Percentiles rank a stretch among this genome's conserved stretches.
Evolutionary conservation across 1,284 basidiomycete genomes (phyloP).

Genomic region (Coniferiporia sulphurascens): DNA sequence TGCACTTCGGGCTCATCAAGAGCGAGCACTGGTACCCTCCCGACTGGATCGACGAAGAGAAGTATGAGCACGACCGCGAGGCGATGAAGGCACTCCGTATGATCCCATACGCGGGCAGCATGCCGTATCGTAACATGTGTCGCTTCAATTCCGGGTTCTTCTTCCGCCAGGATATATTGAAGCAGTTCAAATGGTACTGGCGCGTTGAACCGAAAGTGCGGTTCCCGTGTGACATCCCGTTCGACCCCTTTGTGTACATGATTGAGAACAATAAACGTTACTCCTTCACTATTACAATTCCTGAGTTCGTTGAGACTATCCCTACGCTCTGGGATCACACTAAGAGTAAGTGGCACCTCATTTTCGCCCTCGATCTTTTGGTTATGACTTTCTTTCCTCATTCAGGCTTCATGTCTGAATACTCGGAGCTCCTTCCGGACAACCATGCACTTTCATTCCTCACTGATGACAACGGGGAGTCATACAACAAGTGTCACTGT

Average conservation of each 20-base stretch:
- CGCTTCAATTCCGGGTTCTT: slow-evolving; percentile 53
- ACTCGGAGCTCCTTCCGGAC: slow-evolving; percentile 59
- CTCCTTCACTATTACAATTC: slow-evolving; percentile 66
- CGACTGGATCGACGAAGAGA: slow-evolving; percentile 56
- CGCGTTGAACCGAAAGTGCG: slow-evolving; percentile 67
- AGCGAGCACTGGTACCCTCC: slow-evolving; percentile 47
- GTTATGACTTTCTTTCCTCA: background rate
- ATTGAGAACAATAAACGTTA: slow-evolving; percentile 58
- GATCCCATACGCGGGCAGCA: background rate
- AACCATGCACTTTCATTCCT: slow-evolving; percentile 70
- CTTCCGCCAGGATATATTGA: slow-evolving; percentile 42
- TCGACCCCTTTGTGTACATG: slow-evolving; percentile 77
- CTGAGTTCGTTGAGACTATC: slow-evolving; percentile 72
- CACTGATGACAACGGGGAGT: slow-evolving; percentile 55
- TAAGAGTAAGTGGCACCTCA: slow-evolving; percentile 32
- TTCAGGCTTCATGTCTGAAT: slow-evolving; percentile 52
- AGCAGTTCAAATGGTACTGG: slow-evolving; percentile 56
- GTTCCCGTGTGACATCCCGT: slow-evolving; percentile 68
- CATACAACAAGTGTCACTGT: slow-evolving; percentile 77
- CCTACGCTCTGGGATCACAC: slow-evolving; percentile 68
- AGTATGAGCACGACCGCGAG: slow-evolving; percentile 46
- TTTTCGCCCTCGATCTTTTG: background rate
- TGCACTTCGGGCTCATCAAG: slow-evolving; percentile 51
- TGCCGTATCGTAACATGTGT: slow-evolving; percentile 36
- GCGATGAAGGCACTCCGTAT: slow-evolving; percentile 33